Evolutionary conservation across 345 rosid species (phyloP).

Genomic region (Corchorus olitorius): DNA sequence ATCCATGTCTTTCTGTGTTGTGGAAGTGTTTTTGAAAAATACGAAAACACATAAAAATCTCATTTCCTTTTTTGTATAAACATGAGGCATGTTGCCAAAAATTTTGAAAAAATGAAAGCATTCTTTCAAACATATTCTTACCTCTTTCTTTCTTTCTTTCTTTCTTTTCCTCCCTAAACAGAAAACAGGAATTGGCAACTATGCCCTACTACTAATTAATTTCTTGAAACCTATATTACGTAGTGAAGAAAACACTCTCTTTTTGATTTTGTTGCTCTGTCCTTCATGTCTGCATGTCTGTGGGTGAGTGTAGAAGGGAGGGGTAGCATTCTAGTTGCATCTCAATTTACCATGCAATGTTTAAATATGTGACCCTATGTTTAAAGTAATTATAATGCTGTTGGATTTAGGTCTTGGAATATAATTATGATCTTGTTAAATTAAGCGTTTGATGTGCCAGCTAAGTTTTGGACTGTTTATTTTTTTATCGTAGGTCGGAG

Average conservation of each 20-base stretch:
- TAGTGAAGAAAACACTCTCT: not conserved
- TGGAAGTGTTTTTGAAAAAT: too few species aligned
- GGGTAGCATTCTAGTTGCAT: not conserved
- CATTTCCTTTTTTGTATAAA: too few species aligned
- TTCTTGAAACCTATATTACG: constrained; percentile 4
- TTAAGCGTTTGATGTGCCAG: constrained; percentile 8
- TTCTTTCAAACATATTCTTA: too few species aligned
- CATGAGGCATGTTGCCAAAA: too few species aligned
- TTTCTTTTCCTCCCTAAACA: too few species aligned
- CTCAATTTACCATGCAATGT: not conserved
- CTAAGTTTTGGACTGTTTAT: constrained; percentile 13
- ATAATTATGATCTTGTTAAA: not conserved
- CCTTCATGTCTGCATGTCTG: not conserved
- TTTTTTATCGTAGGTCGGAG: constrained; percentile 49
- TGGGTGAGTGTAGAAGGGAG: not conserved
- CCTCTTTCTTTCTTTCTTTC: too few species aligned
- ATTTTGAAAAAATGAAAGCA: too few species aligned
- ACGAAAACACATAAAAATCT: too few species aligned
- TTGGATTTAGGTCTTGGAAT: constrained; percentile 1
- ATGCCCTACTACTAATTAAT: not conserved
- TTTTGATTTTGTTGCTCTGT: not conserved
- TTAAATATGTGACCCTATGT: not conserved
- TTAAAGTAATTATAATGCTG: not conserved
- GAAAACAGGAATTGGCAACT: too few species aligned
- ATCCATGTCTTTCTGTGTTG: too few species aligned